phyloP scores from a whole-genome alignment of 495 filamentous ascomycete species.

The Xanthoparmelia taractica region DNA sequence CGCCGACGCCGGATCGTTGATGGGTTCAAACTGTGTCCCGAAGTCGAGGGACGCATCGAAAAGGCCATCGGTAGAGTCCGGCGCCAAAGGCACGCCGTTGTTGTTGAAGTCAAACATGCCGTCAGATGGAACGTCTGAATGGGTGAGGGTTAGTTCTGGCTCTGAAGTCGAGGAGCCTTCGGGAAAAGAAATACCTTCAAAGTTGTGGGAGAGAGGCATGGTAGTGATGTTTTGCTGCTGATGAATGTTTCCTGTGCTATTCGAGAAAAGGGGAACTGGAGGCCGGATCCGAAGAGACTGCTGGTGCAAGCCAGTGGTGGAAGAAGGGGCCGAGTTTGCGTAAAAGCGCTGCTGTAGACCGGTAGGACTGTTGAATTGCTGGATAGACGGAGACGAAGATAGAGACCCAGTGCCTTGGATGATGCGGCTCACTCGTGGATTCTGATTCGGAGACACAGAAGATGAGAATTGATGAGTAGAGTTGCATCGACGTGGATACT shows the following conservation, averaged over 20 bases:
- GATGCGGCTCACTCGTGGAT: slow-evolving; percentile 27
- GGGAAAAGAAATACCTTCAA: slow-evolving; percentile 18
- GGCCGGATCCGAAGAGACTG: slow-evolving; percentile 22
- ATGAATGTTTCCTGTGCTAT: slow-evolving; percentile 22
- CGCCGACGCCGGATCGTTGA: slow-evolving; percentile 31
- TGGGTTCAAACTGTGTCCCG: slow-evolving; percentile 15
- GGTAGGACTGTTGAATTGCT: slow-evolving; percentile 20
- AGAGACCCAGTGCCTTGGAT: slow-evolving; percentile 22
- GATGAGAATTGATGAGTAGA: slow-evolving; percentile 23
- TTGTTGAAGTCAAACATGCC: slow-evolving; percentile 14
- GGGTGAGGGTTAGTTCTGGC: slow-evolving; percentile 9
- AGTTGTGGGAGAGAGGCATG: slow-evolving; percentile 2
- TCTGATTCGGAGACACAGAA: slow-evolving; percentile 26
- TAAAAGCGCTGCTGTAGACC: slow-evolving; percentile 23
- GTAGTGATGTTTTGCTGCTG: slow-evolving; percentile 17
- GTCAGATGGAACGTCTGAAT: slow-evolving; percentile 15
- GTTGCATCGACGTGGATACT: slow-evolving; percentile 14
- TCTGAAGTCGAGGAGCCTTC: background rate
- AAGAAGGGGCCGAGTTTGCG: slow-evolving; percentile 25
- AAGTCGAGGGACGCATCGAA: slow-evolving; percentile 17
- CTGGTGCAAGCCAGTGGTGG: slow-evolving; percentile 18
- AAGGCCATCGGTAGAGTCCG: slow-evolving; percentile 10
- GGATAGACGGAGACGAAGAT: slow-evolving; percentile 24
- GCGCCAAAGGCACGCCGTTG: slow-evolving; percentile 4
- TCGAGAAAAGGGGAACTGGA: slow-evolving; percentile 25